Conservation (phyloP, 2,329 filamentous ascomycete genomes). For the Talaromyces funiculosus region DNA sequence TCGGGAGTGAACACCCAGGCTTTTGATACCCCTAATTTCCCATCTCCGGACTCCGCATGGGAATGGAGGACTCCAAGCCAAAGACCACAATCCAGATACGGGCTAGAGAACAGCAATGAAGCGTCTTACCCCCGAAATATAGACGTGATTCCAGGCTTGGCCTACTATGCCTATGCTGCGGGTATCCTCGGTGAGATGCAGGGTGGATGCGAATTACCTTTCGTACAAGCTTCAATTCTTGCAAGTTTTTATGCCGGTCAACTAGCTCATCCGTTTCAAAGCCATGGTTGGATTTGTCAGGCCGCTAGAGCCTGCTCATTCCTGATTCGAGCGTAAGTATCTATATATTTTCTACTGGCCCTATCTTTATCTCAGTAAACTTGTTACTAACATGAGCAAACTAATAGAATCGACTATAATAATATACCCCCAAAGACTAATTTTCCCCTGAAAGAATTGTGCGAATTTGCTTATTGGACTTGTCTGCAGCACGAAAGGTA, state of each 20-base stretch:
- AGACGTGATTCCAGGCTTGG: conserved; percentile 80
- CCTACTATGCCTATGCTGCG: conserved; percentile 81
- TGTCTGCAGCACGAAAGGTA: conserved; percentile 88
- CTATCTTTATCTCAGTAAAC: background rate
- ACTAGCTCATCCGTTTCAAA: conserved; percentile 78
- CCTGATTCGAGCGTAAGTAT: conserved; percentile 64
- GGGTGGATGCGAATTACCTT: conserved; percentile 71
- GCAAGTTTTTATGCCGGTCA: conserved; percentile 87
- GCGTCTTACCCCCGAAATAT: conserved; percentile 54
- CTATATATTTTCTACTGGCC: background rate
- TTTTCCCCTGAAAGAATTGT: conserved; percentile 50
- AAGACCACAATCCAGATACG: conserved; percentile 13
- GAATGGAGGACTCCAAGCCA: conserved; percentile 14
- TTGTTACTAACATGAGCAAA: conserved; percentile 8
- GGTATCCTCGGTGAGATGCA: conserved; percentile 79
- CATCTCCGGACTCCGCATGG: conserved; percentile 17
- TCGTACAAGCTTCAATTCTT: conserved; percentile 78
- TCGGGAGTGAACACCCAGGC: conserved; percentile 6
- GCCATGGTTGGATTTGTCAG: conserved; percentile 64
- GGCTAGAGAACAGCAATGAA: conserved; percentile 18
- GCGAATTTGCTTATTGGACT: conserved; percentile 82
- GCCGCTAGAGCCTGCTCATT: conserved; percentile 60
- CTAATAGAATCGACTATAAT: conserved; percentile 29
- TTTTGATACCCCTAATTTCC: conserved; percentile 22
- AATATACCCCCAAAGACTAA: conserved; percentile 14